A percentile compares a stretch with the other conserved stretches of the same genome.
phyloP scores from a whole-genome alignment of 179 eudicot genomes.

The Silene coronaria region DNA sequence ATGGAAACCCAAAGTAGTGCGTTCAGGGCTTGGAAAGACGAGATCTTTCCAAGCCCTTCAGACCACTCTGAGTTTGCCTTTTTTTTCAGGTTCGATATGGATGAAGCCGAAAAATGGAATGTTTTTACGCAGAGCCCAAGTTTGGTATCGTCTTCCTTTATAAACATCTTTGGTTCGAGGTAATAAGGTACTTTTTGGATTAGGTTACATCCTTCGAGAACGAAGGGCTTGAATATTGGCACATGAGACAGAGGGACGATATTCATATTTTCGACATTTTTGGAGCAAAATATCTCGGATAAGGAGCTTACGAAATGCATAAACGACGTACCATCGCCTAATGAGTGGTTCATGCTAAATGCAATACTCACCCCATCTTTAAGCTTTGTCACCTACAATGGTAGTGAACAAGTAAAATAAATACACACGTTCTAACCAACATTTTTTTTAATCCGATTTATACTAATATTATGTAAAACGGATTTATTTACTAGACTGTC shows the following conservation, averaged over 20 bases:
- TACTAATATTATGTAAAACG: too few species aligned
- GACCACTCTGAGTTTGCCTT: neutral
- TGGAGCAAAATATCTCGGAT: neutral
- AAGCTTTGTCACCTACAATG: neutral
- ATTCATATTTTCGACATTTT: neutral
- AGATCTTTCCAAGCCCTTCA: neutral
- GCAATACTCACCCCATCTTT: neutral
- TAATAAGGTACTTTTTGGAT: slow-evolving; percentile 1
- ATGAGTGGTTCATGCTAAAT: neutral
- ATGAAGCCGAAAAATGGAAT: too few species aligned
- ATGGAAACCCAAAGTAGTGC: slow-evolving; percentile 10
- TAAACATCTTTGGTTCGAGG: neutral
- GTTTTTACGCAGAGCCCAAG: too few species aligned
- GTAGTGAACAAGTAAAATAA: too few species aligned
- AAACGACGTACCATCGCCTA: neutral
- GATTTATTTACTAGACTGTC: too few species aligned
- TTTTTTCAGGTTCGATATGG: neutral
- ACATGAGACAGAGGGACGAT: too few species aligned
- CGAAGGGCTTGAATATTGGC: slow-evolving; percentile 4
- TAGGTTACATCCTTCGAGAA: slow-evolving; percentile 10
- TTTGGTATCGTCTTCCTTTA: neutral
- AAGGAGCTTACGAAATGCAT: neutral
- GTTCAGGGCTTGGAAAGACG: slow-evolving; percentile 11
- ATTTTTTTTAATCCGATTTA: too few species aligned
- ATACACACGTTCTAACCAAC: neutral